Evolutionary conservation across 179 eudicot species (phyloP).

Genomic region (Camellia oleifera): DNA sequence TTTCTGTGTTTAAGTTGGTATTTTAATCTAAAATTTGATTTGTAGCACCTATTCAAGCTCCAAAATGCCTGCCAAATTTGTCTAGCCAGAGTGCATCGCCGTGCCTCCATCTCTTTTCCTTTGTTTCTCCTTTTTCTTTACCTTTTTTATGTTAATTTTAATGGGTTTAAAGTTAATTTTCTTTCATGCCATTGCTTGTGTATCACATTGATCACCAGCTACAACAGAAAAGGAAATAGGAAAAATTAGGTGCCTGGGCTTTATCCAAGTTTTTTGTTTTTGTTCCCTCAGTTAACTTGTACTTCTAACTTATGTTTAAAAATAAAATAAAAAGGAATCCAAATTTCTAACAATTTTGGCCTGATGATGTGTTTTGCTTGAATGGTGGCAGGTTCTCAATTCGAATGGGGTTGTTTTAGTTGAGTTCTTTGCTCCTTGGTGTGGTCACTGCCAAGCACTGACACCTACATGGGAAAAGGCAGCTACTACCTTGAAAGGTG

Average conservation of each 20-base stretch:
- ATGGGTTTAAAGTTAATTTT: not conserved
- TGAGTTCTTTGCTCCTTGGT: conserved; percentile 95
- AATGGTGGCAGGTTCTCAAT: conserved; percentile 60
- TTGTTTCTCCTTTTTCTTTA: not conserved
- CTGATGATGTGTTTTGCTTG: not conserved
- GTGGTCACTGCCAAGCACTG: conserved; percentile 87
- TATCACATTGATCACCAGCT: too few relatives aligned
- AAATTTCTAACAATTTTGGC: not conserved
- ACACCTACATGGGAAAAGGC: conserved; percentile 92
- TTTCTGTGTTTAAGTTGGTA: not conserved
- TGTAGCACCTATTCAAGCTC: not conserved
- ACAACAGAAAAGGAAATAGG: not conserved
- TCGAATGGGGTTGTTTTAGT: conserved; percentile 80
- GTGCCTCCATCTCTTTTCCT: not conserved
- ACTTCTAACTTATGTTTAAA: too few relatives aligned
- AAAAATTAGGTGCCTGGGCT: too few relatives aligned
- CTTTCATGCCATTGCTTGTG: not conserved
- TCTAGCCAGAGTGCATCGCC: not conserved
- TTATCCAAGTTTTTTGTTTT: too few relatives aligned
- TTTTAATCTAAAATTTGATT: not conserved
- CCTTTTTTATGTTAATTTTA: not conserved
- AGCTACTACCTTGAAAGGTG: conserved; percentile 71
- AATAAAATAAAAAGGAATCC: too few relatives aligned
- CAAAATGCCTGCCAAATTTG: not conserved
- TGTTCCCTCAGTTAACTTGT: too few relatives aligned